A percentile compares a stretch with the other conserved stretches of the same genome.
These are phyloP conservation scores for Pseudogymnoascus sp. DNA, from an alignment of 2,329 filamentous ascomycete genomes.

Conservation along the genomic window DNA sequence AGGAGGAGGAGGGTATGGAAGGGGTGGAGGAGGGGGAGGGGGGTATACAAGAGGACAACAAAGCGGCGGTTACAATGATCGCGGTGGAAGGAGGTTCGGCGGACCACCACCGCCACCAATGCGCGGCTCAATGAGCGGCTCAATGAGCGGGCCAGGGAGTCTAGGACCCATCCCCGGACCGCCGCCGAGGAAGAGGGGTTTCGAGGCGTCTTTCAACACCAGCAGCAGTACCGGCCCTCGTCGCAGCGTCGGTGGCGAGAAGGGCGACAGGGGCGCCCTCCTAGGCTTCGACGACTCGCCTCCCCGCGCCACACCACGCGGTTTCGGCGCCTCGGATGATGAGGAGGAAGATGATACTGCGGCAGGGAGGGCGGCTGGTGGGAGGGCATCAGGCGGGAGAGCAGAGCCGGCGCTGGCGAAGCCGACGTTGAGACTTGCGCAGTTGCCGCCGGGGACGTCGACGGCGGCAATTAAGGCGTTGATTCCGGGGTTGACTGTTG, in stretches of 20 bases:
- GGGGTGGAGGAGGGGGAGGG: slow-evolving; percentile 27
- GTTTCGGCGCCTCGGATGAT: slow-evolving; percentile 64
- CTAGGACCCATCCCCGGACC: slow-evolving; percentile 49
- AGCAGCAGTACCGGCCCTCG: background rate
- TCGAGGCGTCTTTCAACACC: slow-evolving; percentile 38
- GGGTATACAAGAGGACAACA: background rate
- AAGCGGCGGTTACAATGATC: background rate
- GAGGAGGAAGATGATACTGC: slow-evolving; percentile 43
- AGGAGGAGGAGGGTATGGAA: slow-evolving; percentile 19
- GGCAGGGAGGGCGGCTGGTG: slow-evolving; percentile 21
- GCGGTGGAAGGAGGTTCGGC: background rate
- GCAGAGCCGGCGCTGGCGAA: slow-evolving; percentile 56
- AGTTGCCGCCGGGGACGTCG: slow-evolving; percentile 55
- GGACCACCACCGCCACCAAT: background rate
- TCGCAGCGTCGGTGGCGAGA: background rate
- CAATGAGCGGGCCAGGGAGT: slow-evolving; percentile 48
- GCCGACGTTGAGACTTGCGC: slow-evolving; percentile 56
- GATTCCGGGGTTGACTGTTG: slow-evolving; percentile 57
- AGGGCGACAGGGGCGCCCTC: slow-evolving; percentile 14
- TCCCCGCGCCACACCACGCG: slow-evolving; percentile 51
- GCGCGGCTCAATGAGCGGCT: slow-evolving; percentile 32
- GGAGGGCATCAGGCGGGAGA: slow-evolving; percentile 24
- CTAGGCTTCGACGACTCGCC: background rate
- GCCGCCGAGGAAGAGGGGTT: slow-evolving; percentile 48
- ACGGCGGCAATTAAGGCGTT: slow-evolving; percentile 54